phyloP scores from a whole-genome alignment of 2,329 filamentous ascomycete genomes.

The Nothophaeocryptopus gaeumannii region DNA sequence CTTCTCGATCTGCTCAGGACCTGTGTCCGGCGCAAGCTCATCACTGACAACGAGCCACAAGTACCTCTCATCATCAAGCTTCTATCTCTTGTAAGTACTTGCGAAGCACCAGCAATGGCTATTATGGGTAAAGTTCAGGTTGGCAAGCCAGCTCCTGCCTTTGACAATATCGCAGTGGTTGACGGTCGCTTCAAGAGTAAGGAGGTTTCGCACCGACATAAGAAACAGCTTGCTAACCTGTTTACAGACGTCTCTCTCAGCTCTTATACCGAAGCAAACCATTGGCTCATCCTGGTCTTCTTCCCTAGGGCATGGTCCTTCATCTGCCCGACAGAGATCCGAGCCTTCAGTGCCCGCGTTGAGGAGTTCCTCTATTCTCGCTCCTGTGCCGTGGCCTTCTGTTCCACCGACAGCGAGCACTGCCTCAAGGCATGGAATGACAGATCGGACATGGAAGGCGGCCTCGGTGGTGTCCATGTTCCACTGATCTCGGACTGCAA shows the following conservation, averaged over 20 bases:
- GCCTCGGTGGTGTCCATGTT: conserved; percentile 58
- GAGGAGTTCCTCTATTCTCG: conserved; percentile 56
- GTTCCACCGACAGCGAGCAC: conserved; percentile 62
- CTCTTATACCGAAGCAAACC: conserved; percentile 36
- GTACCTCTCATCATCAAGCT: no score
- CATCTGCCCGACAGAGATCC: conserved; percentile 65
- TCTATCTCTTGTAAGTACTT: no score
- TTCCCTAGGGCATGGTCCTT: conserved; percentile 68
- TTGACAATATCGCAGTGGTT: conserved; percentile 29
- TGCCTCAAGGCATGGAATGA: conserved; percentile 58
- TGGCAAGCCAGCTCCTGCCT: conserved; percentile 30
- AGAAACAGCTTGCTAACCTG: background rate
- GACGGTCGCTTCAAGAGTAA: conserved; percentile 33
- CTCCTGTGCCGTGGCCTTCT: conserved; percentile 59
- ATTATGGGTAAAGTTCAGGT: conserved; percentile 17
- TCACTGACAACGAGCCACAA: no score
- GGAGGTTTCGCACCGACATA: background rate
- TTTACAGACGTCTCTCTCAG: conserved; percentile 30
- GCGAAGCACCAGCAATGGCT: no score
- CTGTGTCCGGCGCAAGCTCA: no score
- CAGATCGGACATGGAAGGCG: conserved; percentile 57
- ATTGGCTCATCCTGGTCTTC: conserved; percentile 64
- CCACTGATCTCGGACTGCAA: conserved; percentile 63
- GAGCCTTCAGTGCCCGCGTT: conserved; percentile 62
- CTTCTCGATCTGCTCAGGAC: no score